These are phyloP conservation scores for Hibiscus trionum DNA, from an alignment of 345 rosid species.

Conservation along the genomic window DNA sequence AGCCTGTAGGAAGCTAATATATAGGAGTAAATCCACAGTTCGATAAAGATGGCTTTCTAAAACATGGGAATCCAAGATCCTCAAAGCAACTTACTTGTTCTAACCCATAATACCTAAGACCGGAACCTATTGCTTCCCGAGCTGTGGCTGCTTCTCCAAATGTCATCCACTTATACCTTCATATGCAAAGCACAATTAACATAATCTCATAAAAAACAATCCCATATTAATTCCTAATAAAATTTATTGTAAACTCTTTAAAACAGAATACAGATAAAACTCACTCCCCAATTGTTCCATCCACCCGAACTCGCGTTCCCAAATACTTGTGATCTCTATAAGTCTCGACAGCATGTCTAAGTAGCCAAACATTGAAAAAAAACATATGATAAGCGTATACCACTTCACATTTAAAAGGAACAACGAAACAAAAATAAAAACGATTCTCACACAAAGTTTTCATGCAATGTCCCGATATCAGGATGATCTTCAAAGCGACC, in stretches of 20 bases:
- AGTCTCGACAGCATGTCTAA: conserved; percentile 52
- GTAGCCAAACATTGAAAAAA: conserved; percentile 1
- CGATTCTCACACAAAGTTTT: conserved; percentile 55
- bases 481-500: conserved; percentile 66
- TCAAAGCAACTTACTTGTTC: conserved; percentile 33
- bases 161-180: conserved; percentile 88
- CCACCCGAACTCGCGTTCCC: conserved; percentile 56
- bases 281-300: conserved; percentile 82
- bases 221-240: background rate
- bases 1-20: too few relatives aligned
- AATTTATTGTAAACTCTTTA: background rate
- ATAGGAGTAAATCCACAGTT: background rate
- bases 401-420: background rate
- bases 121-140: conserved; percentile 78
- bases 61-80: conserved; percentile 8
- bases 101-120: conserved; percentile 57
- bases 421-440: background rate
- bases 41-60: background rate
- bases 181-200: conserved; percentile 6
- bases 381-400: background rate
- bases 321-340: conserved; percentile 65
- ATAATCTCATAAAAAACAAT: conserved; percentile 2
- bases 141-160: conserved; percentile 71
- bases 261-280: conserved; percentile 19
- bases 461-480: conserved; percentile 68